Base-by-base conservation (phyloP, 441 rosid species). In the Pelargonium cotyledonis region DNA sequence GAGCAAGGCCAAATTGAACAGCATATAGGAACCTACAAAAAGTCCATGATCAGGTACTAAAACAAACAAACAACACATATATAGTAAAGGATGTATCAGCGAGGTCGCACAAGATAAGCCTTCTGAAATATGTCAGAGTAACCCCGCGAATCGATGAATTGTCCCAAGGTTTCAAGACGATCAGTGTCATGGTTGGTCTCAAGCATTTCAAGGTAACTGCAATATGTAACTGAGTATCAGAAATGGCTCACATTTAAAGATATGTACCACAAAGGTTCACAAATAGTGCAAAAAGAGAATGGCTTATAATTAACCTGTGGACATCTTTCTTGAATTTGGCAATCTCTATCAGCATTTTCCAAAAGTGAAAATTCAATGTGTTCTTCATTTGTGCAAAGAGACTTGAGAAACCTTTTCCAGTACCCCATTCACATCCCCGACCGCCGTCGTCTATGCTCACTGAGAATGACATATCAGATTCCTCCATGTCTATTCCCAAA, bases 1-100 rank as follows among this genome's bases (percentile, higher is more conserved):
- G 95, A 79, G 70, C 93, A 91, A 26, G 96, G 87, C 98, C 98
- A 94, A 72, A 91, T 86, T 1, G 93, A 88, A 72, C 98, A 88
- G 72, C 97, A 91, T 68, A 94, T 78, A 0, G 98, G 98, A 43
- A 91, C 84, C 97, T 85, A 72, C n/a, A n/a, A n/a, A n/a, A n/a
- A n/a, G n/a, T n/a, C n/a, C n/a, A n/a, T n/a, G n/a, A n/a, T n/a
- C n/a, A n/a, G n/a, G n/a, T n/a, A n/a, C n/a, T n/a, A n/a, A n/a
- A n/a, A n/a, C n/a, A n/a, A n/a, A n/a, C n/a, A n/a, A n/a, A n/a
- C n/a, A n/a, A n/a, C n/a, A n/a, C n/a, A n/a, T n/a, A n/a, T n/a
- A n/a, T n/a, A n/a, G n/a, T n/a, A n/a, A n/a, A n/a, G n/a, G n/a
- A n/a, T n/a, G n/a, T n/a, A n/a, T n/a, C n/a, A n/a, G n/a, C n/a